Evolutionary conservation across 2,329 filamentous ascomycete genomes (phyloP).

Genomic region (Ascosphaera apis): DNA sequence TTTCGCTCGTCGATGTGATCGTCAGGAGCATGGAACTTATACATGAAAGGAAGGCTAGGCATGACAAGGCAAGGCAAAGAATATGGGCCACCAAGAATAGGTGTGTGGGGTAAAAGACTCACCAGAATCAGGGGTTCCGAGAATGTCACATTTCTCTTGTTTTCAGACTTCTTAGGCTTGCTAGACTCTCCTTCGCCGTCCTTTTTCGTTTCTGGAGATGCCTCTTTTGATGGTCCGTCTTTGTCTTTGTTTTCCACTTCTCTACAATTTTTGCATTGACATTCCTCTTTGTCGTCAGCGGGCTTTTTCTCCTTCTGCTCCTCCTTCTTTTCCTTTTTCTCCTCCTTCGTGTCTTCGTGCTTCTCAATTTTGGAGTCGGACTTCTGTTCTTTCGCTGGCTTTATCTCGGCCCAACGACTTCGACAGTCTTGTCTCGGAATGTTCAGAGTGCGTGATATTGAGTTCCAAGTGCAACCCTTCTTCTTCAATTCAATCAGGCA

Average conservation of each 20-base stretch:
- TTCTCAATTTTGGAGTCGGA: conserved; percentile 1
- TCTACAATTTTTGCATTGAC: neutral
- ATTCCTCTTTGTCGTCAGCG: neutral
- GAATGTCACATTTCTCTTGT: conserved; percentile 6
- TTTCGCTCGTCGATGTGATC: neutral
- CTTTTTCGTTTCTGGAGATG: neutral
- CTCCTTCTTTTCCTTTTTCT: conserved; percentile 1
- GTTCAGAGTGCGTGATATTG: conserved; percentile 8
- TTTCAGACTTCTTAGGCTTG: neutral
- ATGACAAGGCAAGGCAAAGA: neutral
- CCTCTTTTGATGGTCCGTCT: neutral
- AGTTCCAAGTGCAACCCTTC: conserved; percentile 8
- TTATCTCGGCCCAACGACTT: conserved; percentile 7
- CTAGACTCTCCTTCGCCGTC: conserved; percentile 2
- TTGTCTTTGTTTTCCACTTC: neutral
- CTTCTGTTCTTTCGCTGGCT: conserved; percentile 2
- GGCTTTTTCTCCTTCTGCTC: neutral
- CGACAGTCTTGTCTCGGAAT: conserved; percentile 9
- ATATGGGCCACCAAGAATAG: too few relatives aligned
- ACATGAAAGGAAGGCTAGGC: neutral
- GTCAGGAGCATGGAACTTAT: neutral
- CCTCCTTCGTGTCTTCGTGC: conserved; percentile 1
- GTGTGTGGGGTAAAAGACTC: too few relatives aligned
- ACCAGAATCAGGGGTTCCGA: conserved; percentile 4
- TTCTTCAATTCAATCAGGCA: conserved; percentile 7